phyloP scores from a whole-genome alignment of 208 protist species.

The Vickermania ingenoplastis region DNA sequence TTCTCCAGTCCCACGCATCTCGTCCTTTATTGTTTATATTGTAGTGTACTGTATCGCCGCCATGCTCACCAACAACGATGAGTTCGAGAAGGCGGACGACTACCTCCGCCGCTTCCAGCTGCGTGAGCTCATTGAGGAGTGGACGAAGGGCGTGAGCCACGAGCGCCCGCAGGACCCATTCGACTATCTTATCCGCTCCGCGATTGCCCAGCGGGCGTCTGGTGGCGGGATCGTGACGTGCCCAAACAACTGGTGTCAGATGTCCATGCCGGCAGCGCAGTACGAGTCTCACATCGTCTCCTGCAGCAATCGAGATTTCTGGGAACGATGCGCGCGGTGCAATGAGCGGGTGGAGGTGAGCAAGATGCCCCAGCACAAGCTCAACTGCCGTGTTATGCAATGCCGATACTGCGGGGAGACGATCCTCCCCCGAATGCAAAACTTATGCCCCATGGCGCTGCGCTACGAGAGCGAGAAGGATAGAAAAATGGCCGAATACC shows the following conservation, averaged over 20 bases:
- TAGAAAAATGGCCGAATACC: neutral
- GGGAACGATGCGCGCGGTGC: conserved; percentile 58
- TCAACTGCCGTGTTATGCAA: conserved; percentile 44
- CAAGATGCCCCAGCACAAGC: conserved; percentile 37
- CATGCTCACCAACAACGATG: conserved; percentile 5
- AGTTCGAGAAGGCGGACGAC: conserved; percentile 21
- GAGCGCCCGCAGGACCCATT: conserved; percentile 57
- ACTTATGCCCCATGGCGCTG: conserved; percentile 49
- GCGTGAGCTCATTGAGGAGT: conserved; percentile 54
- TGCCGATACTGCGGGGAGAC: conserved; percentile 67
- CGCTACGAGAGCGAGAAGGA: conserved; percentile 38
- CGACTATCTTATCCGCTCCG: conserved; percentile 46
- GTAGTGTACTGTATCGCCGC: too few species aligned
- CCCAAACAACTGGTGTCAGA: conserved; percentile 65
- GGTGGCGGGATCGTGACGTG: conserved; percentile 66
- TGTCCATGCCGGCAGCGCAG: conserved; percentile 41
- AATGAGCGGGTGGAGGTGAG: conserved; percentile 51
- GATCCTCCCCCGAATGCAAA: conserved; percentile 58
- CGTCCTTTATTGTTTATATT: too few species aligned
- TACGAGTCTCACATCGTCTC: conserved; percentile 25
- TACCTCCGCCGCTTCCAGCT: conserved; percentile 58
- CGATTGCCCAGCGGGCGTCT: conserved; percentile 27
- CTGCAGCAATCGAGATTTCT: conserved; percentile 47
- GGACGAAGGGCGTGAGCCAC: conserved; percentile 25
- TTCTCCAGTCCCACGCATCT: too few species aligned